phyloP scores from a whole-genome alignment of 768 basidiomycete species.

The Psilocybe tampanensis region DNA sequence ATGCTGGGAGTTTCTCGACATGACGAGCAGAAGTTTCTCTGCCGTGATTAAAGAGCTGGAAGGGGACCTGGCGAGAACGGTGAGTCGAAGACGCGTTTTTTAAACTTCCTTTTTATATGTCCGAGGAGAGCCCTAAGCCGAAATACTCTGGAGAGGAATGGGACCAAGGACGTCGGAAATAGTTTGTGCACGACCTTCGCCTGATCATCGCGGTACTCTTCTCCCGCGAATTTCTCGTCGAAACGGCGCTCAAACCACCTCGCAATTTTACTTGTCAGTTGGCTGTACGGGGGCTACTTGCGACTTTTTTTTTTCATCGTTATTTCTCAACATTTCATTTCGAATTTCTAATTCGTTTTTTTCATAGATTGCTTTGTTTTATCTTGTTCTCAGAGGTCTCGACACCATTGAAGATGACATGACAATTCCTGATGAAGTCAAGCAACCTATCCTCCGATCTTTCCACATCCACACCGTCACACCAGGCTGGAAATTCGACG shows the following conservation, averaged over 20 bases:
- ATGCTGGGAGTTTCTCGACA: conserved; percentile 90
- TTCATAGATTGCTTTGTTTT: conserved; percentile 89
- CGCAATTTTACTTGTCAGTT: background rate
- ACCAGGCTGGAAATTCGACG: conserved; percentile 86
- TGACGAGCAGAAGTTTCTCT: conserved; percentile 87
- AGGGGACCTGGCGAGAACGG: conserved; percentile 90
- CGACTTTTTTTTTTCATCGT: background rate
- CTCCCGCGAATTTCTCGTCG: background rate
- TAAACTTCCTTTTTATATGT: conserved; percentile 3
- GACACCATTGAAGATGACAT: conserved; percentile 99
- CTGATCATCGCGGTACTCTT: background rate
- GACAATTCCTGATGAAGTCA: conserved; percentile 85
- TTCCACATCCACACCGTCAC: conserved; percentile 81
- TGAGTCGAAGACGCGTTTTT: conserved; percentile 43
- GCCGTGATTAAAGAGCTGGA: conserved; percentile 96
- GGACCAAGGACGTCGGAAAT: background rate
- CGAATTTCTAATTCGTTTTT: background rate
- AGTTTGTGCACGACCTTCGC: background rate
- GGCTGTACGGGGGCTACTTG: background rate
- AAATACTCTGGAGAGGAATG: background rate
- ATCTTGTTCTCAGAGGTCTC: conserved; percentile 90
- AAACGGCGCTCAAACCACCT: background rate
- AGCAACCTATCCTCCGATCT: conserved; percentile 81
- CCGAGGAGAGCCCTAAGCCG: background rate
- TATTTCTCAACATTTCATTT: background rate